Percentiles rank a stretch among this genome's conserved stretches.
Conservation (phyloP, 2,329 filamentous ascomycete genomes). For the Penicillium janthinellum region DNA sequence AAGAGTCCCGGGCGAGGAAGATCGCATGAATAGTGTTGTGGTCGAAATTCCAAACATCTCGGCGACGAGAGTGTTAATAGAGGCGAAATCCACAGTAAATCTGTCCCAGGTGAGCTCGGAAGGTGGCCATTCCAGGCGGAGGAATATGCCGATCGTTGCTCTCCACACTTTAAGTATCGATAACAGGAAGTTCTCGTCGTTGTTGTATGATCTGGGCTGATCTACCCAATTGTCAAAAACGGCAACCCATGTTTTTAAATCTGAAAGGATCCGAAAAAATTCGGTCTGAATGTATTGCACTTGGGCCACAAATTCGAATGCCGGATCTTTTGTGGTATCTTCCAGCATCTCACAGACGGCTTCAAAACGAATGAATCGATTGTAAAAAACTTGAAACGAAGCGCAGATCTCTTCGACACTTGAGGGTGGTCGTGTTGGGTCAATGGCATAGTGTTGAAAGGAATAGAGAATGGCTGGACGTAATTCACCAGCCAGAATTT, state of each 20-base stretch:
- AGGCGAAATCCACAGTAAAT: conserved; percentile 8
- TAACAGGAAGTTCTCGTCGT: not conserved
- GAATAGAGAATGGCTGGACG: conserved; percentile 7
- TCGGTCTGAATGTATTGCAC: conserved; percentile 6
- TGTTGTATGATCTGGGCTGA: not conserved
- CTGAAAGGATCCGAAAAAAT: conserved; percentile 8
- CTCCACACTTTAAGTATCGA: conserved; percentile 21
- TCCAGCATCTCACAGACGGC: conserved; percentile 7
- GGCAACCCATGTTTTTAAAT: conserved; percentile 13
- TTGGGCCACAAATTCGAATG: conserved; percentile 8
- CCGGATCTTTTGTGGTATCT: not conserved
- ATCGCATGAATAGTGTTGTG: not conserved
- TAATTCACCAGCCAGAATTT: conserved; percentile 1
- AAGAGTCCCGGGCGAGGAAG: not conserved
- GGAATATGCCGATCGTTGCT: conserved; percentile 10
- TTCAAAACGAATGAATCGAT: conserved; percentile 13
- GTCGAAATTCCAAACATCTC: conserved; percentile 10
- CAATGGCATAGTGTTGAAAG: not conserved
- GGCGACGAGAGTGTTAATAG: conserved; percentile 11
- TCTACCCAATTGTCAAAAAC: conserved; percentile 19
- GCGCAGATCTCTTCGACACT: conserved; percentile 14
- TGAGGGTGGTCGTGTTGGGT: not conserved
- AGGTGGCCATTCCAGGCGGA: conserved; percentile 13
- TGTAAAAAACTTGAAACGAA: conserved; percentile 20
- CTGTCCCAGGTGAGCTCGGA: conserved; percentile 16